Evolutionary conservation across 202 grass and related monocot genomes (phyloP).

Genomic region (Carex arenaria): DNA sequence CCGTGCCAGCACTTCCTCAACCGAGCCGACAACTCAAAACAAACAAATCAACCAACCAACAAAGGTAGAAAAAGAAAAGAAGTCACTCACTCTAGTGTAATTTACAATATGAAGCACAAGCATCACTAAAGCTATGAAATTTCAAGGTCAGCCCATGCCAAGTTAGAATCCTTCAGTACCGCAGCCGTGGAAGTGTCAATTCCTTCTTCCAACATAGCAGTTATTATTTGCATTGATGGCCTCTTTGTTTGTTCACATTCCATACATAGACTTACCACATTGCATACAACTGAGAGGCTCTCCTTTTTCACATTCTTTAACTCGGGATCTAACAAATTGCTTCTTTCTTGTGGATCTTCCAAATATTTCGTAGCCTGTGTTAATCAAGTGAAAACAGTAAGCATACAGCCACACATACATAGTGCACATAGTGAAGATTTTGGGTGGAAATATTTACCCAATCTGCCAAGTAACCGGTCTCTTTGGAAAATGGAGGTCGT

Average conservation of each 20-base stretch:
- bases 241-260: conserved; percentile 62
- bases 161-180: conserved; percentile 49
- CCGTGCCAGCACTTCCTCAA: conserved; percentile 6
- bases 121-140: conserved; percentile 34
- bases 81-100: conserved; percentile 6
- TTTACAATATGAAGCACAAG: conserved; percentile 11
- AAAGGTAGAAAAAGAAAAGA: not conserved
- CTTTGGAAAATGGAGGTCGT: conserved; percentile 52
- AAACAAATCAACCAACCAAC: not conserved
- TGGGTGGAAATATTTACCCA: conserved; percentile 44
- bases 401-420: not conserved
- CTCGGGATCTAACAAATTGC: conserved; percentile 55
- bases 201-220: conserved; percentile 70
- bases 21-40: not conserved
- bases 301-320: conserved; percentile 59
- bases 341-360: conserved; percentile 47
- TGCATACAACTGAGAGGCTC: conserved; percentile 65
- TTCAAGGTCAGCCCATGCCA: conserved; percentile 74
- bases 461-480: conserved; percentile 46
- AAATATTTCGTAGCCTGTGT: conserved; percentile 69
- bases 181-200: conserved; percentile 54
- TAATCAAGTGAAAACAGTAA: conserved; percentile 10
- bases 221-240: conserved; percentile 73
- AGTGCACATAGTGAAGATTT: not conserved
- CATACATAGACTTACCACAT: conserved; percentile 76